Percentiles rank a stretch among this genome's conserved stretches.
phyloP scores from a whole-genome alignment of 495 filamentous ascomycete species.

The Jackrogersella minutella region DNA sequence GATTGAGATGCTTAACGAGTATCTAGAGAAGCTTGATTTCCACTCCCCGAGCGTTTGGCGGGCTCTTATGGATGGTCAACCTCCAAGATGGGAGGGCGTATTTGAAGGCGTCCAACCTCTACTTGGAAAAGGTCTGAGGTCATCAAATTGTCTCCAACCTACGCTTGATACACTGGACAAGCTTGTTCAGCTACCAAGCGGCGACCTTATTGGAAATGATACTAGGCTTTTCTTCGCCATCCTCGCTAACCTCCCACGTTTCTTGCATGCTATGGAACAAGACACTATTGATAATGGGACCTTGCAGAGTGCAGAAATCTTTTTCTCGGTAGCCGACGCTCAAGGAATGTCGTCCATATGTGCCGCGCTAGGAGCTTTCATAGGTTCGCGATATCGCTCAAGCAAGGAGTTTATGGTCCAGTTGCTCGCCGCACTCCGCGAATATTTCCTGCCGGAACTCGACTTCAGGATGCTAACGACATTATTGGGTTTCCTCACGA shows the following conservation, averaged over 20 bases:
- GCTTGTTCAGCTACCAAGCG: slow-evolving; percentile 80
- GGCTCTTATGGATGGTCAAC: slow-evolving; percentile 76
- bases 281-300: slow-evolving; percentile 61
- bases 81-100: slow-evolving; percentile 84
- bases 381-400: slow-evolving; percentile 70
- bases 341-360: slow-evolving; percentile 67
- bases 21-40: slow-evolving; percentile 84
- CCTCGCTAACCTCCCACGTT: slow-evolving; percentile 88
- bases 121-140: slow-evolving; percentile 90
- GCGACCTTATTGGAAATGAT: slow-evolving; percentile 80
- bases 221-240: slow-evolving; percentile 83
- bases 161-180: slow-evolving; percentile 81
- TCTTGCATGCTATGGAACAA: slow-evolving; percentile 80
- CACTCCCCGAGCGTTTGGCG: slow-evolving; percentile 70
- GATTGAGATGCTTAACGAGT: slow-evolving; percentile 87
- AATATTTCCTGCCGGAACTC: slow-evolving; percentile 80
- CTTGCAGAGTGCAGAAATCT: slow-evolving; percentile 67
- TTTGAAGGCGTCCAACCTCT: slow-evolving; percentile 89
- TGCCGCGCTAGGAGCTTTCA: slow-evolving; percentile 71
- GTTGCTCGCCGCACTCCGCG: slow-evolving; percentile 76
- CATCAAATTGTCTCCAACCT: slow-evolving; percentile 77
- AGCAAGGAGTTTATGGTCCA: slow-evolving; percentile 80
- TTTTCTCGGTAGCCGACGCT: slow-evolving; percentile 75
- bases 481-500: slow-evolving; percentile 90
- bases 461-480: slow-evolving; percentile 88